Evolutionary conservation across 2,329 filamentous ascomycete genomes (phyloP).

Genomic region (Ilyonectria robusta): DNA sequence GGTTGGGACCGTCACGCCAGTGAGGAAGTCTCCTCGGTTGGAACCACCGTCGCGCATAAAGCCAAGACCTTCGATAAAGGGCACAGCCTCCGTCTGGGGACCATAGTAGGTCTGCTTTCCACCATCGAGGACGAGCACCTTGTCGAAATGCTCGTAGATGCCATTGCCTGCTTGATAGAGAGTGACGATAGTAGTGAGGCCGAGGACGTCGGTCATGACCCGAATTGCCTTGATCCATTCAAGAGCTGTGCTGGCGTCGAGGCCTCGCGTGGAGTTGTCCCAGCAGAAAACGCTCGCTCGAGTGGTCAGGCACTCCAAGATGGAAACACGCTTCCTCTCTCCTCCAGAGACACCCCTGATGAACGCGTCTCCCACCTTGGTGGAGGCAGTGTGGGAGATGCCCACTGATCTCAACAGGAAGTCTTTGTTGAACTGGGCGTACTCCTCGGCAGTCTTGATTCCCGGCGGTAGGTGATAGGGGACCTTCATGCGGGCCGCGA

Average conservation of each 20-base stretch:
- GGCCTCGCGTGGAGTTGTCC: slow-evolving; percentile 77
- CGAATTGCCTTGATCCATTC: slow-evolving; percentile 74
- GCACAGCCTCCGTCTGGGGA: slow-evolving; percentile 68
- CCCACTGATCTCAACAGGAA: slow-evolving; percentile 71
- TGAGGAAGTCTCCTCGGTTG: slow-evolving; percentile 77
- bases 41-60: slow-evolving; percentile 74
- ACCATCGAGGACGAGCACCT: slow-evolving; percentile 77
- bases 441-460: slow-evolving; percentile 58
- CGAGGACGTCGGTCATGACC: slow-evolving; percentile 74
- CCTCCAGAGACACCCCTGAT: slow-evolving; percentile 78
- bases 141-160: slow-evolving; percentile 79
- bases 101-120: slow-evolving; percentile 78
- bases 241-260: slow-evolving; percentile 76
- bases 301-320: slow-evolving; percentile 74
- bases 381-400: slow-evolving; percentile 72
- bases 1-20: slow-evolving; percentile 75
- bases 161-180: slow-evolving; percentile 80
- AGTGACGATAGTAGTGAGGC: slow-evolving; percentile 73
- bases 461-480: slow-evolving; percentile 63
- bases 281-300: slow-evolving; percentile 73
- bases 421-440: slow-evolving; percentile 53
- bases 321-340: slow-evolving; percentile 78
- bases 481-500: slow-evolving; percentile 75
- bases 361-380: slow-evolving; percentile 77
- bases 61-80: slow-evolving; percentile 76